Percentiles rank a stretch among this genome's conserved stretches.
These are phyloP conservation scores for Arctostaphylos glauca DNA, from an alignment of 148 eudicot species.

Conservation along the genomic window DNA sequence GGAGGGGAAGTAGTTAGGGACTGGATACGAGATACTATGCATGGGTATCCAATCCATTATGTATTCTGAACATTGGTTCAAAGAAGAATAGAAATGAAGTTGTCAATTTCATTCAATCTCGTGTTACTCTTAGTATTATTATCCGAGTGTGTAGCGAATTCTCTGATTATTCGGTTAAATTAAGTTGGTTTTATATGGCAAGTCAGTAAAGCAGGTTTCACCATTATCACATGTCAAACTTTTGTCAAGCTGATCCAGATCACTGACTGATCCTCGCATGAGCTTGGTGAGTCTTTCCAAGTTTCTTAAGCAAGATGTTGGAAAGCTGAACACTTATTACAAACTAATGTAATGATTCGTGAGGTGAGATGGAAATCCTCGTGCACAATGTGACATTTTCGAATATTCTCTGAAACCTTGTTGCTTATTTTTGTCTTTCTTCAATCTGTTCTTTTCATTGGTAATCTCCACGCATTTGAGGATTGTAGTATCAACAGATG, in stretches of 20 bases:
- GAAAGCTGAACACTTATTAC: background rate
- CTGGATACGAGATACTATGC: conserved; percentile 9
- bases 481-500: background rate
- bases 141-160: background rate
- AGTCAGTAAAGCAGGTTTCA: background rate
- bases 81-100: conserved; percentile 4
- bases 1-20: background rate
- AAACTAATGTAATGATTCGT: background rate
- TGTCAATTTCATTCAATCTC: background rate
- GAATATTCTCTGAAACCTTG: background rate
- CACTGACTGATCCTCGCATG: background rate
- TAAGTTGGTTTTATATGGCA: background rate
- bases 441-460: background rate
- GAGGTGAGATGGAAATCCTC: background rate
- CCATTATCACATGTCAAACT: background rate
- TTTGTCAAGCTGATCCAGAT: background rate
- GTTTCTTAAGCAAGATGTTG: background rate
- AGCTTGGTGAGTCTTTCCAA: conserved; percentile 1
- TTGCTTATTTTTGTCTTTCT: background rate
- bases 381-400: background rate
- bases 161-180: background rate
- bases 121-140: background rate
- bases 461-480: too few species aligned
- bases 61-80: background rate
- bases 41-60: conserved; percentile 4